phyloP scores from a whole-genome alignment of 1,284 basidiomycete genomes.

The Ceraceosorus guamensis region DNA sequence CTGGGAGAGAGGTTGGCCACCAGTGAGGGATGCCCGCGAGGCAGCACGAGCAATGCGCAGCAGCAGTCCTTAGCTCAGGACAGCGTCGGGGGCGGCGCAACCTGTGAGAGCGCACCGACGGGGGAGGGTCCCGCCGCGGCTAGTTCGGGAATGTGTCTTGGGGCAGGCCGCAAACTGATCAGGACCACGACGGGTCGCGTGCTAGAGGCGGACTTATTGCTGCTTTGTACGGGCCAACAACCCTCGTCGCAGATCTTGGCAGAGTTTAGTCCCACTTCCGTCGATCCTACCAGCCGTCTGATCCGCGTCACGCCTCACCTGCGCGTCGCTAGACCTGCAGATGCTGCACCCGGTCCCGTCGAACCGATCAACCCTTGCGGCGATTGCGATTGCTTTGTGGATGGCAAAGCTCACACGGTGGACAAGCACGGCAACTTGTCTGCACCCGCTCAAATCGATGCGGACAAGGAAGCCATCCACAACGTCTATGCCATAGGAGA shows the following conservation, averaged over 20 bases:
- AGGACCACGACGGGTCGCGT: slow-evolving; percentile 41
- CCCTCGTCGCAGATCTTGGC: slow-evolving; percentile 43
- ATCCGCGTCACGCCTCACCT: slow-evolving; percentile 36
- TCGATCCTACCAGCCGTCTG: slow-evolving; percentile 33
- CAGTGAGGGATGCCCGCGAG: slow-evolving; percentile 41
- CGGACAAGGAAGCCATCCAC: slow-evolving; percentile 9
- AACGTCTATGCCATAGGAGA: slow-evolving; percentile 47
- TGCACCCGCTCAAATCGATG: too few species aligned
- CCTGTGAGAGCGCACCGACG: slow-evolving; percentile 10
- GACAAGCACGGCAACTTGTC: not conserved
- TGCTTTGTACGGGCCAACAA: slow-evolving; percentile 46
- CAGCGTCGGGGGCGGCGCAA: slow-evolving; percentile 5
- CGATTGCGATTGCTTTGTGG: slow-evolving; percentile 47
- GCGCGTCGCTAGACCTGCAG: slow-evolving; percentile 37
- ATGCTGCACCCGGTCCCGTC: slow-evolving; percentile 34
- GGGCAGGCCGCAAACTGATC: slow-evolving; percentile 27
- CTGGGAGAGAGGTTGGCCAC: slow-evolving; percentile 42
- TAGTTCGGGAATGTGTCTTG: slow-evolving; percentile 27
- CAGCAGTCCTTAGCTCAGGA: not conserved
- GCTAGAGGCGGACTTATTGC: slow-evolving; percentile 40
- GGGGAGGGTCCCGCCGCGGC: slow-evolving; percentile 28
- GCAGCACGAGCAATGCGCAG: slow-evolving; percentile 17
- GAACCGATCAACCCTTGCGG: slow-evolving; percentile 38
- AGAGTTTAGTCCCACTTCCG: slow-evolving; percentile 33
- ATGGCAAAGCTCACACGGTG: slow-evolving; percentile 31